Evolutionary conservation across 805 yeast genomes (phyloP).

Genomic region (Barnettozyma botsteinii): DNA sequence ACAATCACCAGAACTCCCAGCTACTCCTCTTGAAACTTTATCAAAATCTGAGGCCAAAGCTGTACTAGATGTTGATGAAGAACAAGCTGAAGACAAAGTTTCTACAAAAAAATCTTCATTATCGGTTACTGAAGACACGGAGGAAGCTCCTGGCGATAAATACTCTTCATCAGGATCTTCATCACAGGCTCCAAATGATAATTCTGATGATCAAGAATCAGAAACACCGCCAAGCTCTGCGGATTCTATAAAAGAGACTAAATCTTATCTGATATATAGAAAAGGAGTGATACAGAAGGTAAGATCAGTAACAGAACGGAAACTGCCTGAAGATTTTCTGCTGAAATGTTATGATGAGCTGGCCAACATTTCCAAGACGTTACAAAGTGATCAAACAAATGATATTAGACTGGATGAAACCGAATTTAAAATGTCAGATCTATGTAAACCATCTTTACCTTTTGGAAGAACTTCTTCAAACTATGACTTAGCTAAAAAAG

Average conservation of each 20-base stretch:
- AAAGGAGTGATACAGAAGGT: too few relatives aligned
- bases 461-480: constrained; percentile 61
- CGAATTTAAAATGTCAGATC: constrained; percentile 57
- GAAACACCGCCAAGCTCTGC: too few relatives aligned
- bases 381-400: constrained; percentile 29
- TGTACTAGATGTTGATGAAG: too few relatives aligned
- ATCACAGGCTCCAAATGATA: too few relatives aligned
- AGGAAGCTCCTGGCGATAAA: too few relatives aligned
- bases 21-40: constrained; percentile 1
- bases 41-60: constrained; percentile 3
- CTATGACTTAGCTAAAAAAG: constrained; percentile 50
- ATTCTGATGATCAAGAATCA: too few relatives aligned
- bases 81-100: constrained; percentile 6
- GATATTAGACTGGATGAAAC: constrained; percentile 46
- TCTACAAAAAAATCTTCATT: not conserved
- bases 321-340: constrained; percentile 2
- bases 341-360: constrained; percentile 26
- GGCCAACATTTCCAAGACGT: constrained; percentile 34
- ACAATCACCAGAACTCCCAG: not conserved
- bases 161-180: too few relatives aligned
- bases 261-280: not conserved
- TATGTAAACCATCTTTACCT: constrained; percentile 63
- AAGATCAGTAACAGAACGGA: too few relatives aligned
- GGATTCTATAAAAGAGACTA: too few relatives aligned
- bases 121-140: too few relatives aligned